Percentiles rank a stretch among this genome's conserved stretches.
Evolutionary conservation across 2,329 filamentous ascomycete species (phyloP).

Genomic region (Colletotrichum cordylinicola): DNA sequence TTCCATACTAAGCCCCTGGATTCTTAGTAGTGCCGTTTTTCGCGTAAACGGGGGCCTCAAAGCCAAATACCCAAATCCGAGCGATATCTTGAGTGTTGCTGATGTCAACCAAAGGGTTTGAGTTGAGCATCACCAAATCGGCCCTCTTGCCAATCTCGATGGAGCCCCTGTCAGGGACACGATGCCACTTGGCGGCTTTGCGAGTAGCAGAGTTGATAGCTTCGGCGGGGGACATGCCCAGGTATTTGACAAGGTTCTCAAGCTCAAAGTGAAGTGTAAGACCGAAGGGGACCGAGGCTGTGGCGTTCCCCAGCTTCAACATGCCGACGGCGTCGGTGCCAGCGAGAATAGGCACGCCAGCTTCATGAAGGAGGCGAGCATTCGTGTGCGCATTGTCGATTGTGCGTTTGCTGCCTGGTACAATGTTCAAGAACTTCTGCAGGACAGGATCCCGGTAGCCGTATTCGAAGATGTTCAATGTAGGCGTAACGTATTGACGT

Average conservation of each 20-base stretch:
- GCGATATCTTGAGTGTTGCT: background rate
- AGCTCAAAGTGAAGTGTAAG: background rate
- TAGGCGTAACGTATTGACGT: background rate
- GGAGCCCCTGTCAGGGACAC: background rate
- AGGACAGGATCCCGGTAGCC: background rate
- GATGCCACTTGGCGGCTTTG: background rate
- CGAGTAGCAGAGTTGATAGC: background rate
- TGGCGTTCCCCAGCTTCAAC: background rate
- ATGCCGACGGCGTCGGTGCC: background rate
- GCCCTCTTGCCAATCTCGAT: background rate
- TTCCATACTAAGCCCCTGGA: background rate
- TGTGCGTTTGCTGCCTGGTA: background rate
- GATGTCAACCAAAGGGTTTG: background rate
- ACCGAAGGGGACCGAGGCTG: background rate
- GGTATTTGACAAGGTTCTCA: background rate
- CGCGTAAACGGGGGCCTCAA: background rate
- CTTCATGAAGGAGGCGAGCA: background rate
- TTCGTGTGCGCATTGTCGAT: background rate
- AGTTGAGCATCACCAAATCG: background rate
- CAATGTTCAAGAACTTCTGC: background rate
- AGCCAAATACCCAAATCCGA: background rate
- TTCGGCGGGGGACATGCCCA: background rate
- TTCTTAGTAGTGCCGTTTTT: background rate
- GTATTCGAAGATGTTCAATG: background rate
- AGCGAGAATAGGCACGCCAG: background rate